These are phyloP conservation scores for Kwoniella dejecticola DNA, from an alignment of 768 basidiomycete species.

Conservation along the genomic window DNA sequence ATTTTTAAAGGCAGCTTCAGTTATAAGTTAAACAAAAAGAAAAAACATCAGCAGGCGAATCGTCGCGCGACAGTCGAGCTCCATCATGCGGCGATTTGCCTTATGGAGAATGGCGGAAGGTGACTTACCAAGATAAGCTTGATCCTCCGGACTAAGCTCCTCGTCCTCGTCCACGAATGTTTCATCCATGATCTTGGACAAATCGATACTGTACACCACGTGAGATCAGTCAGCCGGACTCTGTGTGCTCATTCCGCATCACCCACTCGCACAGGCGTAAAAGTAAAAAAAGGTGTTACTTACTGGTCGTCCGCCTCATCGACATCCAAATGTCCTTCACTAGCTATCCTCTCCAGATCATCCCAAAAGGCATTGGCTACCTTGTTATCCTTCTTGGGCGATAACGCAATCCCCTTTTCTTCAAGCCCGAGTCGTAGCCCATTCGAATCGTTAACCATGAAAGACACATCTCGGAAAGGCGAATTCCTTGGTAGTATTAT, in stretches of 20 bases:
- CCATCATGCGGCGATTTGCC: too few species aligned
- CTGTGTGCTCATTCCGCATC: too few species aligned
- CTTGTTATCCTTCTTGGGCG: slow-evolving; percentile 6
- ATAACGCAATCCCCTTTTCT: too few species aligned
- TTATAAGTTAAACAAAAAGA: neutral
- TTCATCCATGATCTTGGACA: slow-evolving; percentile 1
- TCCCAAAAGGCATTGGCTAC: slow-evolving; percentile 3
- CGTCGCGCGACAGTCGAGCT: too few species aligned
- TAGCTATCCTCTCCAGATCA: slow-evolving; percentile 4
- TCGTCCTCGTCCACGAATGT: slow-evolving; percentile 7
- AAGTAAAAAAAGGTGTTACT: too few species aligned
- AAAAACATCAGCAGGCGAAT: slow-evolving; percentile 1
- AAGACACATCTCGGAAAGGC: too few species aligned
- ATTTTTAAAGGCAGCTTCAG: slow-evolving; percentile 8
- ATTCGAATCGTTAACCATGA: too few species aligned
- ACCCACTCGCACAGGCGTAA: too few species aligned
- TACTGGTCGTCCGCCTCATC: slow-evolving; percentile 1
- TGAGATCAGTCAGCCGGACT: neutral
- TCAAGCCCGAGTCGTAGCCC: too few species aligned
- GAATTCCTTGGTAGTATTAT: too few species aligned
- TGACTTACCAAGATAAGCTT: slow-evolving; percentile 17
- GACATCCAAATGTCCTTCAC: slow-evolving; percentile 6
- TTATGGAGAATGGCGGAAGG: neutral
- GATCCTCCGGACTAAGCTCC: slow-evolving; percentile 8
- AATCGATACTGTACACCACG: slow-evolving; percentile 3